These are phyloP conservation scores for Mycosphaerella sp. DNA, from an alignment of 2,329 filamentous ascomycete species.

Conservation along the genomic window DNA sequence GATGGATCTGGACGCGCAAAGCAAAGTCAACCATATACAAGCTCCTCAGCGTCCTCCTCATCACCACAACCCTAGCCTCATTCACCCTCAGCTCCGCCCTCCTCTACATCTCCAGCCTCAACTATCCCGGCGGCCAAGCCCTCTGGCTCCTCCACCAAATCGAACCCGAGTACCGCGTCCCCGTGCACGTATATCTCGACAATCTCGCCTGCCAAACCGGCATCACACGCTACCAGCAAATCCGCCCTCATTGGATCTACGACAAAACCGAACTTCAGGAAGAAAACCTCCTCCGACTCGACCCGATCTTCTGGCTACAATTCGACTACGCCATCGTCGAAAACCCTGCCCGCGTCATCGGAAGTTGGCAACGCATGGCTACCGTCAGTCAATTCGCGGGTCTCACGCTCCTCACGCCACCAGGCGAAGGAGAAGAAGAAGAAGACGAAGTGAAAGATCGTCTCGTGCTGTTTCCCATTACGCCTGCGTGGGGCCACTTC, in stretches of 20 bases:
- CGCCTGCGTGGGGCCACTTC: constrained; percentile 10
- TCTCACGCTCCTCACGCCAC: constrained; percentile 43
- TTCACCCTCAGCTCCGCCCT: constrained; percentile 59
- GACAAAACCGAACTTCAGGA: constrained; percentile 53
- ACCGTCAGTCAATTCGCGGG: constrained; percentile 49
- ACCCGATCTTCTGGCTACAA: constrained; percentile 50
- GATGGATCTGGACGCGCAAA: constrained; percentile 56
- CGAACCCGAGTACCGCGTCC: constrained; percentile 12
- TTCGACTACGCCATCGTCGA: constrained; percentile 57
- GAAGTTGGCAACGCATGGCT: constrained; percentile 48
- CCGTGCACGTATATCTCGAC: constrained; percentile 47
- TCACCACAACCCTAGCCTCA: constrained; percentile 55
- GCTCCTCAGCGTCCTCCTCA: constrained; percentile 50
- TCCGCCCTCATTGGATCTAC: constrained; percentile 46
- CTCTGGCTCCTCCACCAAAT: constrained; percentile 45
- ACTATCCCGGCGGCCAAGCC: constrained; percentile 88
- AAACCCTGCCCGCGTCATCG: constrained; percentile 43
- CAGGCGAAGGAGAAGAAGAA: too few species aligned
- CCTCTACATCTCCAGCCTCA: constrained; percentile 75
- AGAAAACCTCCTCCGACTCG: constrained; percentile 42
- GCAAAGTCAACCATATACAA: constrained; percentile 54
- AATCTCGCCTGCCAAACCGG: constrained; percentile 60
- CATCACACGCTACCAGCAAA: constrained; percentile 54
- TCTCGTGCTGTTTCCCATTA: constrained; percentile 22
- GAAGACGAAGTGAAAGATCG: constrained; percentile 14